Conservation (phyloP, 345 rosid species). For the Rhodamnia argentea region DNA sequence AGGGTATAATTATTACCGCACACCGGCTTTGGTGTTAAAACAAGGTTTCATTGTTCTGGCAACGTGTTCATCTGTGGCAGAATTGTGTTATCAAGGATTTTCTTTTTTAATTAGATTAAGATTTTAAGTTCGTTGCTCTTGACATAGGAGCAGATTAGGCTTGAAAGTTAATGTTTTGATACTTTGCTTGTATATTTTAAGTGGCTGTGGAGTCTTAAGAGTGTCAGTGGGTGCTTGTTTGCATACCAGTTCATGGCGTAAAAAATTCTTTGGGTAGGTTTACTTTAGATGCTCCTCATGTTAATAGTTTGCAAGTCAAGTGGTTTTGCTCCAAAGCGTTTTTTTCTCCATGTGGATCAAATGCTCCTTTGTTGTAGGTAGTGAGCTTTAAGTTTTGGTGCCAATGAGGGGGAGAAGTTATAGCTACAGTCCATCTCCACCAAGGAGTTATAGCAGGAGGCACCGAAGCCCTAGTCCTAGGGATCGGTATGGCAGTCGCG, state of each 20-base stretch:
- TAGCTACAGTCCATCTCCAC: conserved; percentile 86
- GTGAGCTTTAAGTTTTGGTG: not conserved
- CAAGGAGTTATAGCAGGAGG: conserved; percentile 57
- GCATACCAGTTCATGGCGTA: not conserved
- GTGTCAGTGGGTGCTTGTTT: not conserved
- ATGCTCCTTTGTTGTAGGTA: not conserved
- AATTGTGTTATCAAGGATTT: not conserved
- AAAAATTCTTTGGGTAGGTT: not conserved
- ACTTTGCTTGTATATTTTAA: not conserved
- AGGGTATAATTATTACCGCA: not conserved
- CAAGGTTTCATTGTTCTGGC: not conserved
- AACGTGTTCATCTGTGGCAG: not conserved
- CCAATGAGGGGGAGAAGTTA: conserved; percentile 67
- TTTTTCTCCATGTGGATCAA: not conserved
- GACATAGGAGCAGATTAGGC: not conserved
- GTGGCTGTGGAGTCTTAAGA: not conserved
- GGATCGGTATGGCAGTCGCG: conserved; percentile 35
- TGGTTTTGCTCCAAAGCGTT: not conserved
- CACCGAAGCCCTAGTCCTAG: conserved; percentile 61
- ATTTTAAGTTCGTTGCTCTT: not conserved
- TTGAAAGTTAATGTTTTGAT: not conserved
- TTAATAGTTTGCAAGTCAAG: not conserved
- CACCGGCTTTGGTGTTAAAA: not conserved
- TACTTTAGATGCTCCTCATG: not conserved
- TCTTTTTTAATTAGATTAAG: not conserved